These are phyloP conservation scores for Nyssa sinensis DNA, from an alignment of 148 eudicot genomes.

Conservation along the genomic window DNA sequence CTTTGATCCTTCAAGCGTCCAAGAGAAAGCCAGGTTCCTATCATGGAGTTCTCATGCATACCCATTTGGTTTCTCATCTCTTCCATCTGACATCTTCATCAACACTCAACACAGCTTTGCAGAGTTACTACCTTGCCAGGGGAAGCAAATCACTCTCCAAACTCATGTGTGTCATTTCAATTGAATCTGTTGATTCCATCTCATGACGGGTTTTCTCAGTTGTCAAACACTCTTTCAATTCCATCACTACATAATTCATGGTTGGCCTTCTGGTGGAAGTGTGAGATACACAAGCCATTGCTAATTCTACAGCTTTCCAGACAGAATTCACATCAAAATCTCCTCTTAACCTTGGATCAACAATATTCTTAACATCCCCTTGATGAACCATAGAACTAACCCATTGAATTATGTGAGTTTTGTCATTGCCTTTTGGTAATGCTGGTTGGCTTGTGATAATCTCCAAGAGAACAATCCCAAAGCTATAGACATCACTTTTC, in stretches of 20 bases:
- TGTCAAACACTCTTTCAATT: constrained; percentile 30
- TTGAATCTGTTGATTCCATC: not conserved
- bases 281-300: constrained; percentile 29
- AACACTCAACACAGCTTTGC: too few relatives aligned
- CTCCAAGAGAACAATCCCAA: constrained; percentile 37
- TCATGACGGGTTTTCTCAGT: constrained; percentile 5
- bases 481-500: constrained; percentile 41
- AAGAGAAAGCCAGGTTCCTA: too few relatives aligned
- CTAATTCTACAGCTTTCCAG: constrained; percentile 27
- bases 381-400: constrained; percentile 12
- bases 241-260: constrained; percentile 31
- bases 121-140: not conserved
- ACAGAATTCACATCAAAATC: constrained; percentile 19
- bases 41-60: too few relatives aligned
- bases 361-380: constrained; percentile 23
- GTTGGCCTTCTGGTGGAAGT: constrained; percentile 21
- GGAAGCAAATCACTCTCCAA: not conserved
- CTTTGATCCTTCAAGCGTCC: too few relatives aligned
- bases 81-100: too few relatives aligned
- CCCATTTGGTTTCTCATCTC: too few relatives aligned
- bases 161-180: not conserved
- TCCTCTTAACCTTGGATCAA: constrained; percentile 26
- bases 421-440: constrained; percentile 11
- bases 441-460: constrained; percentile 32
- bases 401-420: constrained; percentile 19